A percentile compares a stretch with the other conserved stretches of the same genome.
Evolutionary conservation across 257 asterid species (phyloP).

Genomic region (Solanum paucissectum): DNA sequence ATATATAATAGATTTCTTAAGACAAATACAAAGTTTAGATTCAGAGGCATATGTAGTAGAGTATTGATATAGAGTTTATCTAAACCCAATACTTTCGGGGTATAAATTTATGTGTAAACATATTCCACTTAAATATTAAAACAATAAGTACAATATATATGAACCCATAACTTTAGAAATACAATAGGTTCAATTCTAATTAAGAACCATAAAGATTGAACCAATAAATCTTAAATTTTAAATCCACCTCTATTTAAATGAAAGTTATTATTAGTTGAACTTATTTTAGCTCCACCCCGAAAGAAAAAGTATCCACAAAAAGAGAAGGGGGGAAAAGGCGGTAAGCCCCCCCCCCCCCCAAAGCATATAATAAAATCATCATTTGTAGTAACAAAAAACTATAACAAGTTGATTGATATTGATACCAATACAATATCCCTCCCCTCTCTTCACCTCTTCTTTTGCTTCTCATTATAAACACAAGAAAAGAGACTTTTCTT

Average conservation of each 20-base stretch:
- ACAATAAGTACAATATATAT: not conserved
- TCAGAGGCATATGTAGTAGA: not conserved
- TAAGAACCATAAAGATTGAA: not conserved
- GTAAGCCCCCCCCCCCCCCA: not conserved
- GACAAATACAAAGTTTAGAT: not conserved
- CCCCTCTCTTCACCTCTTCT: not conserved
- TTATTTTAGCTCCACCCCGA: not conserved
- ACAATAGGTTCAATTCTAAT: not conserved
- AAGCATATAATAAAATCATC: constrained; percentile 23
- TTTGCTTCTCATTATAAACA: constrained; percentile 1
- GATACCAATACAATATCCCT: not conserved
- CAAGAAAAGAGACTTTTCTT: constrained; percentile 14
- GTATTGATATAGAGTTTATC: not conserved
- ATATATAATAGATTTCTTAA: not conserved
- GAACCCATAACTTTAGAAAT: not conserved
- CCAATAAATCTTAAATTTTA: not conserved
- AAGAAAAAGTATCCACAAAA: not conserved
- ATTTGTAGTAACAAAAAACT: constrained; percentile 6
- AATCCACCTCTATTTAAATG: not conserved
- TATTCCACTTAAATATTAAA: not conserved
- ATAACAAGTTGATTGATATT: not conserved
- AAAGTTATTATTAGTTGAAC: not conserved
- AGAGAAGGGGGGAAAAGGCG: not conserved
- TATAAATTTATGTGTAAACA: not conserved
- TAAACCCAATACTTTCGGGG: not conserved